Evolutionary conservation across 441 rosid species (phyloP).

Genomic region (Pelargonium citronellum): DNA sequence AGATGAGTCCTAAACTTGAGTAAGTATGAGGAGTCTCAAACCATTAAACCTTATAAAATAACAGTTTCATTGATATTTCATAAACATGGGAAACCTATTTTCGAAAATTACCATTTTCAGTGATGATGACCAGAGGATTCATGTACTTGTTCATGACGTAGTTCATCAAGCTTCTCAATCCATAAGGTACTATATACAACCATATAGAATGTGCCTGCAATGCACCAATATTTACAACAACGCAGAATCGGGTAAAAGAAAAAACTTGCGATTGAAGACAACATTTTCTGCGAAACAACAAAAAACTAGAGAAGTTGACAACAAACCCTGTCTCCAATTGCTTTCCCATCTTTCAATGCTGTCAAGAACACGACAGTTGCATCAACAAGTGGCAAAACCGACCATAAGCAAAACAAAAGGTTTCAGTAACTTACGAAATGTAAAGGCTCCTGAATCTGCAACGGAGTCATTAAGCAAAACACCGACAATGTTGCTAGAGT

Average conservation of each 20-base stretch:
- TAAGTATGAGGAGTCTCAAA: too few species aligned
- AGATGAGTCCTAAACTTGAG: too few species aligned
- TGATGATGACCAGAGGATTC: slow-evolving; percentile 66
- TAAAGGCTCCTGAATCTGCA: slow-evolving; percentile 63
- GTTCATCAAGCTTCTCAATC: slow-evolving; percentile 86
- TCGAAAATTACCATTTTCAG: slow-evolving; percentile 66
- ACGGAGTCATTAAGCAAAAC: slow-evolving; percentile 49
- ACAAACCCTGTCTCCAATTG: slow-evolving; percentile 75
- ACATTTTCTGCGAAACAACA: not conserved
- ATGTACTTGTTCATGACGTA: slow-evolving; percentile 76
- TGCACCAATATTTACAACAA: not conserved
- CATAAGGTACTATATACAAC: slow-evolving; percentile 86
- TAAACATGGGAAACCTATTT: too few species aligned
- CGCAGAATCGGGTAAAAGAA: not conserved
- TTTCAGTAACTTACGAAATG: slow-evolving; percentile 51
- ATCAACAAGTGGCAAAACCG: too few species aligned
- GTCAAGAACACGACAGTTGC: slow-evolving; percentile 15
- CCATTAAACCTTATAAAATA: too few species aligned
- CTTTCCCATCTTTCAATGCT: slow-evolving; percentile 49
- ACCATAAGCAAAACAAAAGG: too few species aligned
- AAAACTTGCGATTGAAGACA: too few species aligned
- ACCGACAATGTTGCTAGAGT: slow-evolving; percentile 25
- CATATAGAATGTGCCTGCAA: slow-evolving; percentile 83
- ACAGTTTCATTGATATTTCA: too few species aligned
- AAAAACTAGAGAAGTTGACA: not conserved